phyloP scores from a whole-genome alignment of 2,329 filamentous ascomycete species.

The Cladosporium sp. region DNA sequence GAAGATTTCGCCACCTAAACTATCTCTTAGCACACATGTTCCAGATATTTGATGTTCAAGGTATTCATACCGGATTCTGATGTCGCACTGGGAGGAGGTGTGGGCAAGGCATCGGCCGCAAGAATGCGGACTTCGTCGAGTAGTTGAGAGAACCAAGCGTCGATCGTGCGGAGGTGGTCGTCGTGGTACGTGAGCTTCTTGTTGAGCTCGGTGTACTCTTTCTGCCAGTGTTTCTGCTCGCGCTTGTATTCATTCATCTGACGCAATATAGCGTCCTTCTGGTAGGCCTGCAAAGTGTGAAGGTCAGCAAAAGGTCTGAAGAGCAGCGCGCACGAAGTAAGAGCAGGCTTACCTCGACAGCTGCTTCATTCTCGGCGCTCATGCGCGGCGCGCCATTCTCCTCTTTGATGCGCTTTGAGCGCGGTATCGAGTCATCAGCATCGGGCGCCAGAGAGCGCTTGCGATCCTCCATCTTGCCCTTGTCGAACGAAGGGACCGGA shows the following conservation, averaged over 20 bases:
- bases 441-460: constrained; percentile 84
- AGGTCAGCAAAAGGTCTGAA: not conserved
- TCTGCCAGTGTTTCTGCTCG: constrained; percentile 74
- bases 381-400: constrained; percentile 70
- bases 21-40: constrained; percentile 25
- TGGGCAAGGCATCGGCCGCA: constrained; percentile 32
- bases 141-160: constrained; percentile 86
- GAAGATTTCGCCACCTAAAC: constrained; percentile 36
- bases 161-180: constrained; percentile 83
- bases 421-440: constrained; percentile 76
- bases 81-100: constrained; percentile 24
- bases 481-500: constrained; percentile 63
- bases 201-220: constrained; percentile 71
- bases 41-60: constrained; percentile 18
- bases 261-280: constrained; percentile 93
- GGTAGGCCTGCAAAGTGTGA: constrained; percentile 60
- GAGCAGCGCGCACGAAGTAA: not conserved
- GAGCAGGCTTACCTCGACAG: constrained; percentile 62
- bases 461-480: constrained; percentile 98
- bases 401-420: constrained; percentile 74
- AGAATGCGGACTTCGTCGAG: constrained; percentile 44
- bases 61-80: constrained; percentile 25
- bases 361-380: constrained; percentile 64
- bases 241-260: constrained; percentile 98
- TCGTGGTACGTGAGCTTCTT: constrained; percentile 78